Evolutionary conservation across 1,284 basidiomycete genomes (phyloP).

Genomic region (Flammula alnicola): DNA sequence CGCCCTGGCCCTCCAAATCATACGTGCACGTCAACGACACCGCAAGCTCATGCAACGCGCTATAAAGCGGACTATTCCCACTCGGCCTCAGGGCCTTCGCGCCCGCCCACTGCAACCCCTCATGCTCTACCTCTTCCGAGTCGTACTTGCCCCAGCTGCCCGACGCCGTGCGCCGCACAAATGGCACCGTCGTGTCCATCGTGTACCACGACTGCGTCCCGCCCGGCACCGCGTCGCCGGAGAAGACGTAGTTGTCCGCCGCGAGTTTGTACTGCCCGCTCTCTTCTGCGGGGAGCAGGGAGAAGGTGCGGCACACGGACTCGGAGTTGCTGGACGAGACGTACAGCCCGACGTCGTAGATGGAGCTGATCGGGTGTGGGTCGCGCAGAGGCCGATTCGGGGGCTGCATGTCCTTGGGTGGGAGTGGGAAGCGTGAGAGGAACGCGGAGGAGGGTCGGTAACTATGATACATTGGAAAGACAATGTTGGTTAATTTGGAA

Average conservation of each 20-base stretch:
- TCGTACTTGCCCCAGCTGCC: constrained; percentile 8
- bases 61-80: constrained; percentile 57
- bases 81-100: constrained; percentile 48
- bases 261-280: constrained; percentile 50
- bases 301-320: constrained; percentile 48
- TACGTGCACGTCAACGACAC: constrained; percentile 61
- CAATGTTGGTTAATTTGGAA: no score
- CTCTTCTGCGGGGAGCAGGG: constrained; percentile 53
- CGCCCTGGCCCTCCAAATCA: constrained; percentile 45
- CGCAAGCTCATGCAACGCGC: constrained; percentile 57
- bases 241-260: constrained; percentile 50
- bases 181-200: constrained; percentile 58
- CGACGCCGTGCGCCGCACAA: constrained; percentile 32
- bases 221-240: constrained; percentile 34
- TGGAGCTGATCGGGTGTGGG: constrained; percentile 52
- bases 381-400: constrained; percentile 59
- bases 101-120: constrained; percentile 48
- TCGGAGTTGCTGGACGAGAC: constrained; percentile 29
- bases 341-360: constrained; percentile 60
- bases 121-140: constrained; percentile 24
- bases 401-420: constrained; percentile 59
- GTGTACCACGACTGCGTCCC: constrained; percentile 59
- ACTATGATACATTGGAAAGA: constrained; percentile 34
- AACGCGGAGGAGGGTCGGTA: constrained; percentile 44
- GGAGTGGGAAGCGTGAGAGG: constrained; percentile 55